Conservation (phyloP, 345 rosid genomes). For the Firmiana major region DNA sequence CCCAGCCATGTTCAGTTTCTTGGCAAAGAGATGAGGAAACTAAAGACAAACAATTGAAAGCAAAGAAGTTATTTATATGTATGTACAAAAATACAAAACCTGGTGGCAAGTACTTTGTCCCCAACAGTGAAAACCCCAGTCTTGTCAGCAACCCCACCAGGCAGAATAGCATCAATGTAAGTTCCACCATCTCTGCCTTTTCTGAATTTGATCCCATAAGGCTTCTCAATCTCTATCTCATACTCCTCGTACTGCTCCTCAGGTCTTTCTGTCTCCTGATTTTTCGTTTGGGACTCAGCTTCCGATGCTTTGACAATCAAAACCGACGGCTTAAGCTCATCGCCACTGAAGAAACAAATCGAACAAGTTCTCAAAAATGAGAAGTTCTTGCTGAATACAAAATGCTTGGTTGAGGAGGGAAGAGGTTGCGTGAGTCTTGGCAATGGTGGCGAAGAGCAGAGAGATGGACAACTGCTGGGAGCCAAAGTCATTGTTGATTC, state of each 20-base stretch:
- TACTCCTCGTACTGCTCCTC: slow-evolving; percentile 62
- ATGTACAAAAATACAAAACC: slow-evolving; percentile 34
- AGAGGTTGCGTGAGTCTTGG: slow-evolving; percentile 33
- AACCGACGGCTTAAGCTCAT: slow-evolving; percentile 32
- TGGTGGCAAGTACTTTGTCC: slow-evolving; percentile 91
- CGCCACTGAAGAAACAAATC: slow-evolving; percentile 32
- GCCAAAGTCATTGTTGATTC: slow-evolving; percentile 53
- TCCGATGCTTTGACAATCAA: slow-evolving; percentile 57
- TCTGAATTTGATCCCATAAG: slow-evolving; percentile 72
- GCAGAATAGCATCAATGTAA: slow-evolving; percentile 80
- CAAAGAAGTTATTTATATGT: not conserved
- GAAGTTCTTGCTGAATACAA: slow-evolving; percentile 23
- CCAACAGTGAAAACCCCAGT: slow-evolving; percentile 74
- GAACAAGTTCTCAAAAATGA: slow-evolving; percentile 24
- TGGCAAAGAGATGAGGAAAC: not conserved
- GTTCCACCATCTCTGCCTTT: slow-evolving; percentile 93
- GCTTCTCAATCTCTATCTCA: slow-evolving; percentile 82
- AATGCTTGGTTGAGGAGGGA: slow-evolving; percentile 27
- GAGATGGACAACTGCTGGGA: slow-evolving; percentile 46
- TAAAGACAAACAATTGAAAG: not conserved
- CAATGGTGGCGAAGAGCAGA: slow-evolving; percentile 53
- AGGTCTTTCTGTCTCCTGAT: slow-evolving; percentile 27
- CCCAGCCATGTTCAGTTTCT: no score
- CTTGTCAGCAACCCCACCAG: slow-evolving; percentile 84
- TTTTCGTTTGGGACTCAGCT: slow-evolving; percentile 43